Percentiles rank a stretch among this genome's conserved stretches.
Evolutionary conservation across 176 grass and related monocot genomes (phyloP).

Genomic region (Coix lacrymajobi): DNA sequence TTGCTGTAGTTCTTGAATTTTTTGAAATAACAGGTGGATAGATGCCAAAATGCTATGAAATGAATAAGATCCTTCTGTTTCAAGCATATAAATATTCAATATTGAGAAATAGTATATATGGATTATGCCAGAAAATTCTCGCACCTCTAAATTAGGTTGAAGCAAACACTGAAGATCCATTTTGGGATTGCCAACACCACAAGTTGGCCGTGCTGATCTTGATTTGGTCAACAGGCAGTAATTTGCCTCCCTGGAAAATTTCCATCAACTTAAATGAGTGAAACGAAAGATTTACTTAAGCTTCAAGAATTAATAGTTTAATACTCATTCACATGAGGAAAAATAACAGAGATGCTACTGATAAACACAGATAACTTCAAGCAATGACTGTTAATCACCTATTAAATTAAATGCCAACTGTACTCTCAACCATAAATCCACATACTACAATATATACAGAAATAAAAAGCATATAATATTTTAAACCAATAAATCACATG

Average conservation of each 20-base stretch:
- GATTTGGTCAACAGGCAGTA: constrained; percentile 4
- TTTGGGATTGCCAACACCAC: not conserved
- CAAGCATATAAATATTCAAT: not conserved
- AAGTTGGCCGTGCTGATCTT: not conserved
- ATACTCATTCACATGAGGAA: not conserved
- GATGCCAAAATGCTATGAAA: not conserved
- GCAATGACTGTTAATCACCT: not conserved
- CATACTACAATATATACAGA: not conserved
- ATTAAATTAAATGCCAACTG: not conserved
- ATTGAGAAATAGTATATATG: not conserved
- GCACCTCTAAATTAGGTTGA: constrained; percentile 8
- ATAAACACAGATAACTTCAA: constrained; percentile 4
- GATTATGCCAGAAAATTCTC: not conserved
- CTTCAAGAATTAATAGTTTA: not conserved
- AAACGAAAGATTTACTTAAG: not conserved
- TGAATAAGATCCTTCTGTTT: not conserved
- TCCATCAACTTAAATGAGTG: not conserved
- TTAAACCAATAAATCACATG: not conserved
- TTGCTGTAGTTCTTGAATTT: not conserved
- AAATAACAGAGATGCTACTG: not conserved
- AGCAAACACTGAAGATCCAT: not conserved
- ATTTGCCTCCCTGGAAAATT: constrained; percentile 10
- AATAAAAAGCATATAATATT: not conserved
- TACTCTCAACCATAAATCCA: not conserved
- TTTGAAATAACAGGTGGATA: not conserved